Percentiles rank a stretch among this genome's conserved stretches.
phyloP scores from a whole-genome alignment of 495 filamentous ascomycete species.

The Talaromyces wortmannii region DNA sequence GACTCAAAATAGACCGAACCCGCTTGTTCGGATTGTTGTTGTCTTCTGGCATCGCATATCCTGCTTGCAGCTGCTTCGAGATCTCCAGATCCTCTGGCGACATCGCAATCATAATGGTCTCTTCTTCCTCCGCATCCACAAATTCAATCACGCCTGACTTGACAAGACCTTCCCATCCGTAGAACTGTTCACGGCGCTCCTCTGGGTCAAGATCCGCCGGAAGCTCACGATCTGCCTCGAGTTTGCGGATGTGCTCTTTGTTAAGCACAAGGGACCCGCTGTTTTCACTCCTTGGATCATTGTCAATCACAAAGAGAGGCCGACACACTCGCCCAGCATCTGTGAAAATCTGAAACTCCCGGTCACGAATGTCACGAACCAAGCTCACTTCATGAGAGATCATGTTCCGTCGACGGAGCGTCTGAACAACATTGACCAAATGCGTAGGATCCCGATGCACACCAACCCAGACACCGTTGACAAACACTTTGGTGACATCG shows the following conservation, averaged over 20 bases:
- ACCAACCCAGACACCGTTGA: slow-evolving; percentile 97
- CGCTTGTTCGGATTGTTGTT: slow-evolving; percentile 63
- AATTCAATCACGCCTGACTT: slow-evolving; percentile 82
- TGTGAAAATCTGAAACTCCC: slow-evolving; percentile 98
- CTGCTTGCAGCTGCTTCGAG: slow-evolving; percentile 55
- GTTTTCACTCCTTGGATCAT: slow-evolving; percentile 58
- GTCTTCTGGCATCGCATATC: slow-evolving; percentile 54
- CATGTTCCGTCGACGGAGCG: slow-evolving; percentile 67
- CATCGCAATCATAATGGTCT: slow-evolving; percentile 99
- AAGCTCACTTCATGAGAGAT: slow-evolving; percentile 88
- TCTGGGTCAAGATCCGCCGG: slow-evolving; percentile 48
- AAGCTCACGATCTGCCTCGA: slow-evolving; percentile 64
- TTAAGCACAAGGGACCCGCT: slow-evolving; percentile 74
- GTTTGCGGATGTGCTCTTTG: slow-evolving; percentile 65
- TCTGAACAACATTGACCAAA: slow-evolving; percentile 68
- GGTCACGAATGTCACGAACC: slow-evolving; percentile 88
- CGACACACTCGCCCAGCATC: slow-evolving; percentile 92
- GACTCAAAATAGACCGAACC: slow-evolving; percentile 76
- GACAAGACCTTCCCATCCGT: slow-evolving; percentile 83
- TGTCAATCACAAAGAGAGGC: slow-evolving; percentile 86
- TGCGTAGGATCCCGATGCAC: slow-evolving; percentile 72
- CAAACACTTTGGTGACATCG: slow-evolving; percentile 93
- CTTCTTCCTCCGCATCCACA: slow-evolving; percentile 96
- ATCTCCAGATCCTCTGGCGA: slow-evolving; percentile 88
- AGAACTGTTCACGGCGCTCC: slow-evolving; percentile 55